Evolutionary conservation across 1,284 basidiomycete species (phyloP).

Genomic region (Ceratobasidium sp.): DNA sequence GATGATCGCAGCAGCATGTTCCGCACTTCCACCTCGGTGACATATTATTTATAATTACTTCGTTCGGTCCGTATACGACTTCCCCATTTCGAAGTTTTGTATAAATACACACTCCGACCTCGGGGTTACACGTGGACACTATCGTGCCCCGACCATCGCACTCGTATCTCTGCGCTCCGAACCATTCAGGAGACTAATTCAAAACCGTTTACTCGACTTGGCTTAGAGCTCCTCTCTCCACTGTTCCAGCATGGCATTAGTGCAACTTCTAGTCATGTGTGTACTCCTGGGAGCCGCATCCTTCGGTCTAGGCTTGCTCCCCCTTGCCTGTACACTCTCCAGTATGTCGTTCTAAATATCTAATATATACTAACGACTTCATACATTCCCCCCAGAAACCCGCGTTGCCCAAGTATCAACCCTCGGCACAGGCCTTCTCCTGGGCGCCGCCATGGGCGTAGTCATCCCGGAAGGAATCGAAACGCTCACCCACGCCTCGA

Average conservation of each 20-base stretch:
- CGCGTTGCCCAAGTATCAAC: conserved; percentile 72
- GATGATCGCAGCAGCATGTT: conserved; percentile 36
- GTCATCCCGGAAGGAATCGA: conserved; percentile 83
- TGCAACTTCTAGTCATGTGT: conserved; percentile 70
- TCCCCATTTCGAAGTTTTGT: not conserved
- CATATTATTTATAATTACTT: conserved; percentile 20
- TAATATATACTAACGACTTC: conserved; percentile 15
- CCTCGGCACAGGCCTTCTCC: conserved; percentile 84
- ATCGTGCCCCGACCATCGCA: not conserved
- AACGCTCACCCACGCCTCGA: conserved; percentile 55
- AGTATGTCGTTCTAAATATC: conserved; percentile 64
- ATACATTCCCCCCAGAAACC: conserved; percentile 60
- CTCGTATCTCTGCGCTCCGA: not conserved
- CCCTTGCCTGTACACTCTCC: conserved; percentile 78
- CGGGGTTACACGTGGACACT: conserved; percentile 14
- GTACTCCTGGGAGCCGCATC: conserved; percentile 77
- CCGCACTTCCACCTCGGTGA: conserved; percentile 32
- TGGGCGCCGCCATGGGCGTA: conserved; percentile 89
- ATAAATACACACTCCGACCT: not conserved
- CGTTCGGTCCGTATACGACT: not conserved
- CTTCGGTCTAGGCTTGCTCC: conserved; percentile 78
- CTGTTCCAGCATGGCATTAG: conserved; percentile 54
- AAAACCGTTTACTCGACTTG: not conserved
- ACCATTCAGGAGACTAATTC: not conserved
- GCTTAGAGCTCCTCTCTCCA: not conserved